Evolutionary conservation across 2,329 filamentous ascomycete genomes (phyloP).

Genomic region (Westerdykella aurantiaca): DNA sequence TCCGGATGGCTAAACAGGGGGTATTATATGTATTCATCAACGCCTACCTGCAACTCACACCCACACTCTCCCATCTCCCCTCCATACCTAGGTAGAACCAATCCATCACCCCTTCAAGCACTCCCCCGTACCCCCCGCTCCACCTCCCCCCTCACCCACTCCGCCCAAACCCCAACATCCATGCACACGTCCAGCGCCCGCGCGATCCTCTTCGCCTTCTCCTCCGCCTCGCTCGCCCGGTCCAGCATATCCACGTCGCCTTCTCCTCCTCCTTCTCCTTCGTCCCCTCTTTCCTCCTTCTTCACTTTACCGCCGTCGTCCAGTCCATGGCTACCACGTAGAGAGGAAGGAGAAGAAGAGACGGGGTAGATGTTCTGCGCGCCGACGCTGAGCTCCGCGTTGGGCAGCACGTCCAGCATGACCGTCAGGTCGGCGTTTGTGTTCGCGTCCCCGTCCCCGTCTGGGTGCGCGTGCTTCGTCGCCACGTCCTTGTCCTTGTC

Average conservation of each 20-base stretch:
- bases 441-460: conserved; percentile 35
- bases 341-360: conserved; percentile 6
- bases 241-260: conserved; percentile 25
- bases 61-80: no score
- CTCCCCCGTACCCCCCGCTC: neutral
- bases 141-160: conserved; percentile 41
- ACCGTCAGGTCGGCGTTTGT: conserved; percentile 46
- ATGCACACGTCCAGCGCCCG: conserved; percentile 44
- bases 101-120: no score
- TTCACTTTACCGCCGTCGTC: neutral
- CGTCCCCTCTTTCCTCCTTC: conserved; percentile 2
- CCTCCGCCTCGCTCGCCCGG: conserved; percentile 23
- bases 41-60: no score
- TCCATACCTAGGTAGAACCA: no score
- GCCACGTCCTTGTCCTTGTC: neutral
- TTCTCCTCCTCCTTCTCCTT: conserved; percentile 5
- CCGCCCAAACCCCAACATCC: conserved; percentile 49
- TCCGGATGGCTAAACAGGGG: no score
- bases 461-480: conserved; percentile 25
- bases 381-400: conserved; percentile 54
- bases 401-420: conserved; percentile 54
- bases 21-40: no score
- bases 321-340: conserved; percentile 1
- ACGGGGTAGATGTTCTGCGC: conserved; percentile 49
- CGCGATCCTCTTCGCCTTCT: conserved; percentile 32